Base-by-base conservation (phyloP, 306 rosid species). In the Prunus armeniaca region DNA sequence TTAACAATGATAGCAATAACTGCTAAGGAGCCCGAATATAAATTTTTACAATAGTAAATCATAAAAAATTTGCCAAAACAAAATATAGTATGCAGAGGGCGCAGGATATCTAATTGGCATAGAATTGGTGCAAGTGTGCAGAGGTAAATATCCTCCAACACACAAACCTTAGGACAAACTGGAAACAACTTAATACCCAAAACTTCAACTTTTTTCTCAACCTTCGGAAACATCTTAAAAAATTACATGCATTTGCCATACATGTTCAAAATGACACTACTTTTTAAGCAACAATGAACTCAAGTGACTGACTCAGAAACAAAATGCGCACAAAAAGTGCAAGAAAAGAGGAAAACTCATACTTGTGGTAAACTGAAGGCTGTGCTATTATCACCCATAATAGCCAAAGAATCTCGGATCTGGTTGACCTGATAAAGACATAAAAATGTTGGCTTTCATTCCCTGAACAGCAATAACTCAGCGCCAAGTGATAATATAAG, bases 281-380 rank as follows among this genome's bases (percentile, higher is more conserved):
- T 9, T 30, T 61, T 7, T 30, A 63, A 52, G 38, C 67, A 63
- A 30, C 14, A 63, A 10, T 63, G 46, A 63, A 30, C 22, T 63
- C 46, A 15, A 63, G 22, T 8, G 45, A 15, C 43, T 7, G 2
- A 30, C 5, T 30, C 43, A 30, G 8, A 14, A 19, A 27, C 43
- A 30, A 69, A 20, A 55, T 47, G 25, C 9, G 9, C 11, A n/a
- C 4, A 12, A 25, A 22, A 60, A 66, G 46, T 56, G 74, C 58
- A 22, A 57, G 79, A 73, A 20, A 25, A 34, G 61, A 74, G 25
- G 34, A 12, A 52, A 68, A 82, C 5, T 69, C 93, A 55, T 90
- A 95, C 99, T 86, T 95, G 99, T 12, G 99, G 99, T 80, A 95
- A 83, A 82, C 97, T 90, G 78, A 95, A 95, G 58, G 97, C 99